Conservation (phyloP, 345 rosid genomes). For the Viola odorata region DNA sequence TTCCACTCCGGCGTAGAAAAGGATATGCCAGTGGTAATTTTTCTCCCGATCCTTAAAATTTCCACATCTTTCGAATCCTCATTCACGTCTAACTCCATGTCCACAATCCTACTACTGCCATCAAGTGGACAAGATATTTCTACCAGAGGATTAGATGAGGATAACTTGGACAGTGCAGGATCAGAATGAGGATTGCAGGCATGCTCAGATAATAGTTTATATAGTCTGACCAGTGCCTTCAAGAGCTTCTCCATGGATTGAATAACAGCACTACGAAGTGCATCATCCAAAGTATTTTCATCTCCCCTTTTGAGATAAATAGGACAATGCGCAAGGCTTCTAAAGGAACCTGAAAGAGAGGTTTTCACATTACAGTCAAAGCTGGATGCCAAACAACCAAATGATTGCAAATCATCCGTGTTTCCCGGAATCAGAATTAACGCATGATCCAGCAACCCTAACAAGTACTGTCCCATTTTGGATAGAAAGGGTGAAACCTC, state of each 20-base stretch:
- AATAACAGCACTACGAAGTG: constrained; percentile 31
- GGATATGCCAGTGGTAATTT: constrained; percentile 31
- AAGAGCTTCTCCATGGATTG: constrained; percentile 62
- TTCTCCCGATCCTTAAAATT: constrained; percentile 43
- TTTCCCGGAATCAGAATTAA: constrained; percentile 35
- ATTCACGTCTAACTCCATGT: constrained; percentile 69
- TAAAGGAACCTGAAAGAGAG: constrained; percentile 49
- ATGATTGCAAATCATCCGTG: constrained; percentile 39
- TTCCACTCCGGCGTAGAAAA: constrained; percentile 62
- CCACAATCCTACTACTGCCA: constrained; percentile 51
- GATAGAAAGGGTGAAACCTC: constrained; percentile 49
- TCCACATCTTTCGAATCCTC: constrained; percentile 53
- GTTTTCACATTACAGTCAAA: constrained; percentile 37
- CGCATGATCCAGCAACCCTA: constrained; percentile 55
- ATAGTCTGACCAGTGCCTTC: constrained; percentile 45
- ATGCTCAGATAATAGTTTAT: constrained; percentile 43
- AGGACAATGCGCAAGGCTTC: constrained; percentile 52
- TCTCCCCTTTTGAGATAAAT: constrained; percentile 40
- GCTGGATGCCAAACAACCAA: constrained; percentile 39
- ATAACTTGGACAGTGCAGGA: constrained; percentile 16
- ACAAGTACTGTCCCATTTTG: constrained; percentile 45
- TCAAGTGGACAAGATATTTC: constrained; percentile 22
- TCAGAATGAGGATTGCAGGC: constrained; percentile 37
- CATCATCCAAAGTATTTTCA: constrained; percentile 31
- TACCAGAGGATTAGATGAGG: constrained; percentile 36